Percentiles rank a stretch among this genome's conserved stretches.
phyloP scores from a whole-genome alignment of 495 filamentous ascomycete genomes.

The Massariosphaeria phaeospora region DNA sequence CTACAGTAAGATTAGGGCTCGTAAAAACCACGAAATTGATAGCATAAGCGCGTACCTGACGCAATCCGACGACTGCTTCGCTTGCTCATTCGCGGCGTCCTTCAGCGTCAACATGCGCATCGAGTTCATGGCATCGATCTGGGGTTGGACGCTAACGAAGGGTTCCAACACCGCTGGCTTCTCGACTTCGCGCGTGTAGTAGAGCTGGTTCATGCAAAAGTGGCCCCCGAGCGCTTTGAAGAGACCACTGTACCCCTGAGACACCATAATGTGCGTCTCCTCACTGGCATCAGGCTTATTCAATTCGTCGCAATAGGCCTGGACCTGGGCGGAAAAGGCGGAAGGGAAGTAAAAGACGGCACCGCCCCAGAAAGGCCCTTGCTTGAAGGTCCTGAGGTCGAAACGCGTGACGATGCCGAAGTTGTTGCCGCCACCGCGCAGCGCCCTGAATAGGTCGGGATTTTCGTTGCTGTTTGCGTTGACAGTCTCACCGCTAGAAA shows the following conservation, averaged over 20 bases:
- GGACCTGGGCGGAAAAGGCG: not conserved
- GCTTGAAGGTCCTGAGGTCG: conserved; percentile 42
- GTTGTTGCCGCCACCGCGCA: conserved; percentile 38
- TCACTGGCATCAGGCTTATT: conserved; percentile 1
- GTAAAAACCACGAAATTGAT: too few species aligned
- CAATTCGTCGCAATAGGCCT: not conserved
- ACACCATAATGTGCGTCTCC: conserved; percentile 5
- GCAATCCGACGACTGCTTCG: not conserved
- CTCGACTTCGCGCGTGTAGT: conserved; percentile 1
- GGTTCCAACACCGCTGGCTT: conserved; percentile 2
- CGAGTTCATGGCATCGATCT: conserved; percentile 8
- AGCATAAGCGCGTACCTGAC: conserved; percentile 6
- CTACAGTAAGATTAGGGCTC: not conserved
- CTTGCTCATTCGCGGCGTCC: conserved; percentile 4
- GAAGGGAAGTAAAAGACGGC: conserved; percentile 1
- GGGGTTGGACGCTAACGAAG: conserved; percentile 1
- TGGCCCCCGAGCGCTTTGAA: not conserved
- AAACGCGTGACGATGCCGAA: conserved; percentile 50
- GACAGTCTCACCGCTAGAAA: conserved; percentile 52
- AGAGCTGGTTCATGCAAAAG: conserved; percentile 11
- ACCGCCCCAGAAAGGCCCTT: conserved; percentile 34
- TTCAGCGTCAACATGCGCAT: conserved; percentile 11
- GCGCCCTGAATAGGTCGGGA: conserved; percentile 36
- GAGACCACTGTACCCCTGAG: not conserved
- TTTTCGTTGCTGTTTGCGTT: conserved; percentile 40